phyloP scores from a whole-genome alignment of 2,329 filamentous ascomycete genomes.

The Colletotrichum lupini region DNA sequence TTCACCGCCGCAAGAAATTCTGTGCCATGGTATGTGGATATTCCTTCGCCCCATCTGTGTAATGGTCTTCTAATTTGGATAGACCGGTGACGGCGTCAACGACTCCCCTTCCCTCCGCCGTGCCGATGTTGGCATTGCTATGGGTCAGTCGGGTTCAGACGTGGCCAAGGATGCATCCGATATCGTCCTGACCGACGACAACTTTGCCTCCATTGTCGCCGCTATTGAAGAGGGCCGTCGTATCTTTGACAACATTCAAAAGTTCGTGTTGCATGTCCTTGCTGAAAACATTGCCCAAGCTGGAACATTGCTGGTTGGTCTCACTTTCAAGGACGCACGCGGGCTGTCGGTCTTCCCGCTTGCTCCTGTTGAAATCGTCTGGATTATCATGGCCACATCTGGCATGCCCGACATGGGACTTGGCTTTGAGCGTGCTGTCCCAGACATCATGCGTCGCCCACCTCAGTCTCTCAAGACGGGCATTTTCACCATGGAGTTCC shows the following conservation, averaged over 20 bases:
- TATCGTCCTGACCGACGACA: conserved; percentile 78
- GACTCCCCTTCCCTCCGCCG: conserved; percentile 77
- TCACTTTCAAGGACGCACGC: conserved; percentile 75
- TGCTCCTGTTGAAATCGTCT: conserved; percentile 80
- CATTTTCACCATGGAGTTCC: conserved; percentile 74
- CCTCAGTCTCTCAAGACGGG: conserved; percentile 71
- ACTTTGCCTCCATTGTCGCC: conserved; percentile 78
- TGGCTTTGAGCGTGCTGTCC: conserved; percentile 76
- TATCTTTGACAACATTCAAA: conserved; percentile 82
- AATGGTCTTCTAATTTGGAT: neutral
- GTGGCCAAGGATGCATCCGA: conserved; percentile 74
- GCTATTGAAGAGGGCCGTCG: conserved; percentile 78
- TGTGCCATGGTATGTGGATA: conserved; percentile 67
- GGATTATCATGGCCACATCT: conserved; percentile 85
- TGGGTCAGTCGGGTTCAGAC: conserved; percentile 71
- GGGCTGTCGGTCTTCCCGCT: conserved; percentile 79
- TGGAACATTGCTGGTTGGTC: conserved; percentile 74
- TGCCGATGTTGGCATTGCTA: conserved; percentile 78
- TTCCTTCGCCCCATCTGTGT: neutral
- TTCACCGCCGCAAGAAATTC: conserved; percentile 73
- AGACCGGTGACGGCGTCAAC: conserved; percentile 79
- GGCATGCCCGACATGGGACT: conserved; percentile 82
- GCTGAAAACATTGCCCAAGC: conserved; percentile 80
- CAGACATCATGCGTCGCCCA: conserved; percentile 75
- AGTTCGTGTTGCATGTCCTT: conserved; percentile 77